Evolutionary conservation across 306 rosid species (phyloP), one percentile per base, ranked within the genome.

Genomic region (Medicago truncatula): DNA sequence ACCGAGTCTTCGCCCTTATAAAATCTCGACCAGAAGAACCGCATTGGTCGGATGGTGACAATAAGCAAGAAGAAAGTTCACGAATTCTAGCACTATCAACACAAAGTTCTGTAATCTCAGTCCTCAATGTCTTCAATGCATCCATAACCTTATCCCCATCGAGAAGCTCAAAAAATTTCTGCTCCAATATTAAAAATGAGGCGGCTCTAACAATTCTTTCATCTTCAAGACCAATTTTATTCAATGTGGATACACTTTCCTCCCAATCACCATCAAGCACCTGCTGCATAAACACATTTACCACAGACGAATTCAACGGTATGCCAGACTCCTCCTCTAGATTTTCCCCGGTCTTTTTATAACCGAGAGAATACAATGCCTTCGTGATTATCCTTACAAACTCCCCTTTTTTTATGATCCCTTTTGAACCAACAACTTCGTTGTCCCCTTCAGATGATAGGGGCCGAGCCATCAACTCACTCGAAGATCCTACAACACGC

Each of bases 291-390:
- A 92, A 92, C 40, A 86, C 78, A 75, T 84, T 89, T 17, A 89
- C 92, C 65, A 60, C 82, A 14, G 90, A 62, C 6, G 99, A 86
- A 74, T 92, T 90, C 78, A 92, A 82, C 7, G 86, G 66, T 84
- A 95, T 89, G 57, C 99, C 99, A 10, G 99, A 92, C 84, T 95
- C 97, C 81, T 90, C 97, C 84, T 95, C 99, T 69, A 95, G 76
- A 78, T 53, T 83, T 59, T 88, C 97, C 66, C 97, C 92, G 31
- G 93, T 92, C 82, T 87, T 90, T 70, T 77, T 78, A 84, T 89
- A 95, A 73, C 99, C 98, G 77, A 95, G 97, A 46, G 97, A 90
- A 80, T 92, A 92, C 69, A 95, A 82, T 8, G 99, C 99, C 80
- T 83, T 90, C 1, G 97, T 93, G 53, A 95, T 90, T 69, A 95